Evolutionary conservation across 495 filamentous ascomycete genomes (phyloP).

Genomic region (Tuber umbilicatum): DNA sequence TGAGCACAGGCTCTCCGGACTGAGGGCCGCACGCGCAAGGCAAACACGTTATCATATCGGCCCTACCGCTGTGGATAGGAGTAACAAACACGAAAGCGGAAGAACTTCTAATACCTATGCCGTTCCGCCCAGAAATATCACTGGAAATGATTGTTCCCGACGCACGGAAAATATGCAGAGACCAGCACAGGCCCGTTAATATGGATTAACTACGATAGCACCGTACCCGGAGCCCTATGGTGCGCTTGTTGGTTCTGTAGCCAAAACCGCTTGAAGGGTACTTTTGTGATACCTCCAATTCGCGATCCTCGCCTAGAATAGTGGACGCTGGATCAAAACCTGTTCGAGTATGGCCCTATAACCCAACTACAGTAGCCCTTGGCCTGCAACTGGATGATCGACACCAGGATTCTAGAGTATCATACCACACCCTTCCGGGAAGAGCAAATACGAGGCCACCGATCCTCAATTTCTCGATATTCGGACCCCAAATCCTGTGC

Average conservation of each 20-base stretch:
- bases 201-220: not conserved
- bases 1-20: not conserved
- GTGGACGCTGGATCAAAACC: not conserved
- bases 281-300: not conserved
- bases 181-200: not conserved
- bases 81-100: not conserved
- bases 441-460: not conserved
- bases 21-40: not conserved
- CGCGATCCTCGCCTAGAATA: not conserved
- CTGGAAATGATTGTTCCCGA: not conserved
- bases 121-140: not conserved
- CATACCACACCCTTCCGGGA: not conserved
- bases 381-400: not conserved
- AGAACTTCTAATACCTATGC: not conserved
- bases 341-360: not conserved
- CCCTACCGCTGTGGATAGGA: not conserved
- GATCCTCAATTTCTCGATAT: not conserved
- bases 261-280: not conserved
- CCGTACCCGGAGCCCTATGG: not conserved
- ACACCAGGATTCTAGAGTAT: not conserved
- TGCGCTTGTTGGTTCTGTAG: too few relatives aligned
- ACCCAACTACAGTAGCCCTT: not conserved
- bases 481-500: not conserved
- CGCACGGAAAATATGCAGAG: not conserved
- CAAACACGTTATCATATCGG: not conserved